Conservation (phyloP, 2,329 filamentous ascomycete species). For the Tolypocladium ovalisporum region DNA sequence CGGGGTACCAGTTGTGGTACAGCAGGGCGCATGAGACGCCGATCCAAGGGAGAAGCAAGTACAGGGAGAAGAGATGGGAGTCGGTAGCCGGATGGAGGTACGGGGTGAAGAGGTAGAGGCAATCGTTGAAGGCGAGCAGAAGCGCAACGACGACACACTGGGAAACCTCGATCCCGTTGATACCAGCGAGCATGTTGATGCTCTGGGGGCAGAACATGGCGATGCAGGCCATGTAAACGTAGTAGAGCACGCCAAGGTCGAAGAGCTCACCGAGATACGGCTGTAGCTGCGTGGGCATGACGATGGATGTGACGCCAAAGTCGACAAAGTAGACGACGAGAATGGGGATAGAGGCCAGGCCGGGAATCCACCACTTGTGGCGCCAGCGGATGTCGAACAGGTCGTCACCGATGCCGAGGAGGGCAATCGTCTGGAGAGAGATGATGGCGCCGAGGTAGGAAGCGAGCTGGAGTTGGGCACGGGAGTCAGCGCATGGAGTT, state of each 20-base stretch:
- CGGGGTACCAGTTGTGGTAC: slow-evolving; percentile 91
- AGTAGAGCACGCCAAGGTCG: slow-evolving; percentile 76
- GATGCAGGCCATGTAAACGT: slow-evolving; percentile 90
- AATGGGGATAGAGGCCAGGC: slow-evolving; percentile 84
- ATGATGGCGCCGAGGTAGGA: slow-evolving; percentile 92
- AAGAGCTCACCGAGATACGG: slow-evolving; percentile 76
- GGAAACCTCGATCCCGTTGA: slow-evolving; percentile 94
- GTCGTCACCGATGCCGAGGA: slow-evolving; percentile 90
- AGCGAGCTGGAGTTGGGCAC: slow-evolving; percentile 51
- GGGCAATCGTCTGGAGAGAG: slow-evolving; percentile 79
- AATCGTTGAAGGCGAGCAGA: slow-evolving; percentile 77
- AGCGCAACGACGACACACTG: slow-evolving; percentile 86
- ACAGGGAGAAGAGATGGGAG: slow-evolving; percentile 91
- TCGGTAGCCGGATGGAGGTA: slow-evolving; percentile 91
- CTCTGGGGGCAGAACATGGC: slow-evolving; percentile 97
- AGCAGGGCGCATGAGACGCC: slow-evolving; percentile 82
- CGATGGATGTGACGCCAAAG: slow-evolving; percentile 92
- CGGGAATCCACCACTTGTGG: slow-evolving; percentile 97
- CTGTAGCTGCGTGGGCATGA: slow-evolving; percentile 77
- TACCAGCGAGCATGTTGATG: slow-evolving; percentile 99
- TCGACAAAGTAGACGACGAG: slow-evolving; percentile 97
- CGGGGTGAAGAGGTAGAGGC: slow-evolving; percentile 71
- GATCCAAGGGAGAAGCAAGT: slow-evolving; percentile 86
- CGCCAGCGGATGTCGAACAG: slow-evolving; percentile 97
- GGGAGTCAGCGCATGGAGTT: background rate